A percentile compares a stretch with the other conserved stretches of the same genome.
These are phyloP conservation scores for Mycena galopus DNA, from an alignment of 768 basidiomycete species.

Conservation along the genomic window DNA sequence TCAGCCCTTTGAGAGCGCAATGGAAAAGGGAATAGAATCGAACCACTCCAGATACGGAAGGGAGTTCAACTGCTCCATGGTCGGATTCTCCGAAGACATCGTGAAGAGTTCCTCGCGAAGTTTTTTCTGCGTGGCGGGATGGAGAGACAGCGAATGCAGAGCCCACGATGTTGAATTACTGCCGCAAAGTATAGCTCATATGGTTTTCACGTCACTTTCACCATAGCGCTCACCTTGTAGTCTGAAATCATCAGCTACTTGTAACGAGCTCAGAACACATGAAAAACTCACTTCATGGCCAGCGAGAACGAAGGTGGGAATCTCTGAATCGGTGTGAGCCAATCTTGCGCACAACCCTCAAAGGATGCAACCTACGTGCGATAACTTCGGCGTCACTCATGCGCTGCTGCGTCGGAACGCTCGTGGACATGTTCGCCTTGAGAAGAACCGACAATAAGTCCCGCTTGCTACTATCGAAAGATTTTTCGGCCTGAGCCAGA, in stretches of 20 bases:
- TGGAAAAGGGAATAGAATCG: neutral
- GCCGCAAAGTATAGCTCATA: neutral
- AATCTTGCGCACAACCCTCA: neutral
- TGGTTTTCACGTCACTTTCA: neutral
- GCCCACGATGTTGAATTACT: conserved; percentile 50
- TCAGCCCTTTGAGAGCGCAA: neutral
- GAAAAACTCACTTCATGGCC: conserved; percentile 36
- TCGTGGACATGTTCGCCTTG: conserved; percentile 63
- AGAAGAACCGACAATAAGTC: conserved; percentile 65
- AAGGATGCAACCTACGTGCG: conserved; percentile 19
- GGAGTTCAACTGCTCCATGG: conserved; percentile 58
- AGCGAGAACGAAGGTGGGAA: conserved; percentile 57
- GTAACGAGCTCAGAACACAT: neutral
- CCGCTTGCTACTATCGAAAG: conserved; percentile 45
- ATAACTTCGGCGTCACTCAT: conserved; percentile 65
- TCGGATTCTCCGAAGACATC: conserved; percentile 50
- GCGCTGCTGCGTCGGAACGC: conserved; percentile 56
- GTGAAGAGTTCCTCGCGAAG: conserved; percentile 59
- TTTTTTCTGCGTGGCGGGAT: conserved; percentile 55
- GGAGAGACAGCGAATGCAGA: conserved; percentile 53
- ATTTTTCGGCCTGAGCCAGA: conserved; percentile 32
- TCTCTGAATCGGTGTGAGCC: conserved; percentile 40
- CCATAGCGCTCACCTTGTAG: no score
- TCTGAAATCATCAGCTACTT: neutral
- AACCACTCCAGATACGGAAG: conserved; percentile 53